These are phyloP conservation scores for Epichloe uncinata DNA, from an alignment of 2,329 filamentous ascomycete species.

Conservation along the genomic window DNA sequence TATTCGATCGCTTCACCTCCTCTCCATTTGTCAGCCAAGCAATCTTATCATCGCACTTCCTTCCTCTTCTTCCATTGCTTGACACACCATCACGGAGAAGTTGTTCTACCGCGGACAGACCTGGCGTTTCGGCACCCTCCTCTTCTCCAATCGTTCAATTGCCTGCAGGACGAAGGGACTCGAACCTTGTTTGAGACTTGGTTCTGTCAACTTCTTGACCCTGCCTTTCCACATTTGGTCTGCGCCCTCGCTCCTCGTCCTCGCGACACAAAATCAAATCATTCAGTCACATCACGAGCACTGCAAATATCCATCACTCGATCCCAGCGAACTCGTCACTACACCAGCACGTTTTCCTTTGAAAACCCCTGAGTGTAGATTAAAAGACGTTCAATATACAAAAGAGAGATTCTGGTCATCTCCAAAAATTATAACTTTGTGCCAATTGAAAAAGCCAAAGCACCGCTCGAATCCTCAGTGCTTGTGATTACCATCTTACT, in stretches of 20 bases:
- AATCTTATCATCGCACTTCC: conserved; percentile 21
- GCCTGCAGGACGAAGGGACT: conserved; percentile 5
- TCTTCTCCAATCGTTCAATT: conserved; percentile 11
- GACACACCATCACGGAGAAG: conserved; percentile 10
- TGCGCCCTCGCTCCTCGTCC: conserved; percentile 18
- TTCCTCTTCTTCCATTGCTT: conserved; percentile 11
- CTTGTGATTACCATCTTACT: conserved; percentile 8
- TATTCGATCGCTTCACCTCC: conserved; percentile 25
- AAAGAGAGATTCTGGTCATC: conserved; percentile 17
- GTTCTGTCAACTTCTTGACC: conserved; percentile 16
- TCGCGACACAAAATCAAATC: conserved; percentile 18
- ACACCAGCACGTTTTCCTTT: conserved; percentile 91
- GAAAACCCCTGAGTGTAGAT: conserved; percentile 69
- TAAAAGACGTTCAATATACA: conserved; percentile 19
- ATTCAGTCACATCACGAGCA: conserved; percentile 24
- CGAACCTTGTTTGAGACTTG: conserved; percentile 2
- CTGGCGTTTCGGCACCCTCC: conserved; percentile 5
- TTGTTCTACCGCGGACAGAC: conserved; percentile 6
- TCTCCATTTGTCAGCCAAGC: conserved; percentile 14
- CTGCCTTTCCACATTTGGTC: conserved; percentile 19
- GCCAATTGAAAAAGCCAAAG: conserved; percentile 3
- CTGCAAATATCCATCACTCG: conserved; percentile 26
- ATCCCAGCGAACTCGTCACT: conserved; percentile 34
- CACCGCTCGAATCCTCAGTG: neutral
- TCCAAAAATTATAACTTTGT: conserved; percentile 2